Evolutionary conservation across 1,139 yeast genomes (phyloP), one percentile per base, ranked within the genome.

Genomic region (Hyphopichia khmerensis): DNA sequence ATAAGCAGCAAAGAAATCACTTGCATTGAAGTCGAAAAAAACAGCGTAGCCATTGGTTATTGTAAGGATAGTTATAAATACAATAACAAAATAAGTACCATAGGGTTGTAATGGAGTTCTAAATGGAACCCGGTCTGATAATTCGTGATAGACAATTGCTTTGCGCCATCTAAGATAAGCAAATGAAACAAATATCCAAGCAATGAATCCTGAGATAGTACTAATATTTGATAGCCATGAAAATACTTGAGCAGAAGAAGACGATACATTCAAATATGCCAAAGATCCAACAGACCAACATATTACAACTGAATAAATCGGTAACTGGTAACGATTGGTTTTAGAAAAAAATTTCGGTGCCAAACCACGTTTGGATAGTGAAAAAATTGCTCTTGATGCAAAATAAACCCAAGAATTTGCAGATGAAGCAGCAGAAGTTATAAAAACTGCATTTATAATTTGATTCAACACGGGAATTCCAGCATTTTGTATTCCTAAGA

Each of bases 301-400:
- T 40, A 70, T 57, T 13, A 67, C 54, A 43, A 82, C 69, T 36
- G 80, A 76, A 24, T 34, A 34, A 38, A 40, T 18, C 32, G 90
- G 91, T 46, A 82, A 81, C 47, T 89, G 91, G 34, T 69, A 65
- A 55, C 73, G 73, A 64, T 77, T 82, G 42, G 82, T 73, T 49
- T 69, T 75, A 33, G 72, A 75, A 49, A 86, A 70, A 44, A 72
- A 60, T 49, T 62, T 64, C 46, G 93, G 93, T 13, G 88, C 87
- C 53, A 73, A 74, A 7, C 84, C 84, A 42, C 75, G 77, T 46
- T 72, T 67, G 10, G 88, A 75, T 68, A 85, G 66, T 35, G 81
- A 77, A 55, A 78, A 72, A 33, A 84, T 61, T 11, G 74, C 62
- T 51, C 90, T 72, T 10, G 87, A 78, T 38, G 82, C 67, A 47